Percentiles rank a stretch among this genome's conserved stretches.
phyloP scores from a whole-genome alignment of 1,139 yeast species.

The Kluyveromyces sp. region DNA sequence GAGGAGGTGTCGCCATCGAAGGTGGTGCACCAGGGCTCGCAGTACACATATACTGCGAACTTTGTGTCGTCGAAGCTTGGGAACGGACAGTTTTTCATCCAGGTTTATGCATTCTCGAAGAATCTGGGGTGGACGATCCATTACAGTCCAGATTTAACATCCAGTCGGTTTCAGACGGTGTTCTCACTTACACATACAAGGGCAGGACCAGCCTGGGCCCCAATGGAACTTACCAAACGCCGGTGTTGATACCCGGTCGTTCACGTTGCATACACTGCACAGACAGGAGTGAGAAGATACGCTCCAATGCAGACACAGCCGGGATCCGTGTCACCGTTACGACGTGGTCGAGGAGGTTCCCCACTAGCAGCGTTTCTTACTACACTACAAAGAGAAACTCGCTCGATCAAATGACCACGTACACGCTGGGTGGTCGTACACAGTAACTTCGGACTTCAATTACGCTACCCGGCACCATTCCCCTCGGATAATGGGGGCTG shows the following conservation, averaged over 20 bases:
- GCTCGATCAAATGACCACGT: constrained; percentile 49
- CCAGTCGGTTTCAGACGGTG: constrained; percentile 62
- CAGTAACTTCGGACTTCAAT: constrained; percentile 55
- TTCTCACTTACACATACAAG: constrained; percentile 17
- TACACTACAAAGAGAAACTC: constrained; percentile 37
- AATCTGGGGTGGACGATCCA: constrained; percentile 50
- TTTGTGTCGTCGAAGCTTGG: constrained; percentile 42
- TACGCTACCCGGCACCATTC: constrained; percentile 57
- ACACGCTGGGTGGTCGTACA: constrained; percentile 77
- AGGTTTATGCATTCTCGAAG: constrained; percentile 42
- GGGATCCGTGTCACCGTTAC: constrained; percentile 58
- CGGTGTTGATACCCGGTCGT: constrained; percentile 32
- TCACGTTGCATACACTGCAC: constrained; percentile 54
- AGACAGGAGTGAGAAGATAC: constrained; percentile 65
- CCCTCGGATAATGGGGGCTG: constrained; percentile 51
- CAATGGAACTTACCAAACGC: constrained; percentile 32
- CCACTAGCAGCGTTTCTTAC: constrained; percentile 61
- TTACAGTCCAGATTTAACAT: constrained; percentile 61
- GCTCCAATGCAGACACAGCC: constrained; percentile 95
- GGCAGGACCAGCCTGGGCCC: constrained; percentile 27
- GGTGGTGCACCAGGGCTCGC: constrained; percentile 4
- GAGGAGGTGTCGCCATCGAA: neutral
- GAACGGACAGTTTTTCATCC: constrained; percentile 64
- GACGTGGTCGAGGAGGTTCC: constrained; percentile 53
- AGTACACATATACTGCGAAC: constrained; percentile 34